A percentile compares a stretch with the other conserved stretches of the same genome.
Conservation (phyloP, 2,329 filamentous ascomycete species). For the Botryosphaeria dothidea region DNA sequence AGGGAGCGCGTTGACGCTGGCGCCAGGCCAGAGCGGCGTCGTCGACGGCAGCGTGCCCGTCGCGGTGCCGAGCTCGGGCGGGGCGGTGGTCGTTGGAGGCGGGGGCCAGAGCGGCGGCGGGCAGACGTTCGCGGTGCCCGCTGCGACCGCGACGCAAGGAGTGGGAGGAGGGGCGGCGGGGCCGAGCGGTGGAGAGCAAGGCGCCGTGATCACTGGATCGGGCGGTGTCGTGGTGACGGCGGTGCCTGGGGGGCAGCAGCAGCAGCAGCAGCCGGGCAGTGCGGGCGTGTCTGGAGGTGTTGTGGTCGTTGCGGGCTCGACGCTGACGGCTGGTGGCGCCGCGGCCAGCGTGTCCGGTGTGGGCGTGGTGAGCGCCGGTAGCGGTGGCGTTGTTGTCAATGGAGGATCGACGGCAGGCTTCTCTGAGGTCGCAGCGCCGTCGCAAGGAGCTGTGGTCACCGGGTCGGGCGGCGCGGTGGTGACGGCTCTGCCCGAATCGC, state of each 20-base stretch:
- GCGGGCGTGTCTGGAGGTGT: too few relatives aligned
- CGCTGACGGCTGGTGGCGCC: neutral
- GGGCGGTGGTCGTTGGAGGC: neutral
- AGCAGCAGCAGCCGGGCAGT: too few relatives aligned
- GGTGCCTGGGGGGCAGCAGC: too few relatives aligned
- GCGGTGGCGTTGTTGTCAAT: neutral
- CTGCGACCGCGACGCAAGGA: neutral
- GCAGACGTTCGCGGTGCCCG: neutral
- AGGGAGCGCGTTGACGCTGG: too few relatives aligned
- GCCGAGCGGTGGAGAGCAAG: too few relatives aligned
- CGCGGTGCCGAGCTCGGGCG: neutral
- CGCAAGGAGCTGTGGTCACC: neutral
- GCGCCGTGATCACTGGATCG: too few relatives aligned
- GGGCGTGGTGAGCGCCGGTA: neutral
- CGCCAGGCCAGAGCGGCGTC: neutral
- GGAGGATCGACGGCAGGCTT: neutral
- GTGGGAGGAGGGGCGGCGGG: neutral
- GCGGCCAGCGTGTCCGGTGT: neutral
- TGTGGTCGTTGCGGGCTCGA: neutral
- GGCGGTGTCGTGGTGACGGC: neutral
- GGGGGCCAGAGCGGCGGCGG: neutral
- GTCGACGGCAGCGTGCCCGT: neutral
- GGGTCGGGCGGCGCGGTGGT: neutral
- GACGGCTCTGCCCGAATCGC: neutral
- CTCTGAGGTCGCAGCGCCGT: neutral